Base-by-base conservation (phyloP, 2,329 filamentous ascomycete genomes). In the Sphaerostilbella broomeana region DNA sequence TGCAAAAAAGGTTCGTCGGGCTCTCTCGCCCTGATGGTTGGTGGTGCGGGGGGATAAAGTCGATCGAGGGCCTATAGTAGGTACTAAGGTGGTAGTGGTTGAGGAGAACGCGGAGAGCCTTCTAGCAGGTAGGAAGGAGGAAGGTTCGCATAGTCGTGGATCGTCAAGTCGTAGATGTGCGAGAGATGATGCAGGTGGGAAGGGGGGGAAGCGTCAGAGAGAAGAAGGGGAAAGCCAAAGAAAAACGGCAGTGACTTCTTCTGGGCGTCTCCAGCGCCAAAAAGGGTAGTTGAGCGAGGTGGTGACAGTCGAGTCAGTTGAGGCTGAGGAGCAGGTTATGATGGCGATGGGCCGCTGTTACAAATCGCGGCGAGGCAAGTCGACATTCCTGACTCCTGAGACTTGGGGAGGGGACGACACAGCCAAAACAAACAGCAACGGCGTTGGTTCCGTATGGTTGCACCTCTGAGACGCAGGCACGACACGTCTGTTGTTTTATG, bases 341-440 rank as follows among this genome's bases (percentile, higher is more conserved):
- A 25, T 34, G 40, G 40, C 35, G 40, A 28, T 28, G 25, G 16
- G 13, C 19, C 28, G 21, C 33, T 42, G 22, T 29, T 22, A 34
- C 38, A 24, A 28, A 17, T 22, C 22, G 32, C n/a, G n/a, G 16
- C 21, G 24, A 38, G 20, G 25, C 24, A 19, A 34, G 25, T 20
- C 35, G 40, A 25, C 40, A 42, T 42, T 38, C 40, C 40, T 42
- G 34, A 32, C 40, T 42, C 40, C 40, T 34, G 39, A 42, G 39
- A 42, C 39, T 34, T 24, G 32, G 17, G 20, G 19, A 15, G 19
- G 21, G 8, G 2, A 21, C 11, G 15, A 16, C 18, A 15, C 11
- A 28, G 34, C 25, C 18, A 42, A 29, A 41, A 33, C 22, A 40
- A 40, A 35, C 30, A 40, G 30, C 40, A 33, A 35, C 35, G n/a